Evolutionary conservation across 2,329 filamentous ascomycete species (phyloP), one percentile per base, ranked within the genome.

Genomic region (Cladophialophora psammophila): DNA sequence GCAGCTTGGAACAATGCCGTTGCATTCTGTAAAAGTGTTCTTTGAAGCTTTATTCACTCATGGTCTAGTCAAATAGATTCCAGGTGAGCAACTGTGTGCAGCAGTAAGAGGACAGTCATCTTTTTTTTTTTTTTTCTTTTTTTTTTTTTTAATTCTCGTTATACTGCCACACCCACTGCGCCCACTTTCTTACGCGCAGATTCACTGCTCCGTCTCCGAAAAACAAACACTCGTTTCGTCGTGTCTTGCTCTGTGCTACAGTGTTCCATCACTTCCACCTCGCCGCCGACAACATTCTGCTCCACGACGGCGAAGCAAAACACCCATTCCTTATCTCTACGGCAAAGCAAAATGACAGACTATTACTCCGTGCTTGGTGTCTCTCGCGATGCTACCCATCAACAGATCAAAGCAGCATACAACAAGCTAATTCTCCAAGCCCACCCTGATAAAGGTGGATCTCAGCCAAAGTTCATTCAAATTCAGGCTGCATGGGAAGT

Each of bases 361-460:
- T 45, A 66, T 42, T 68, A 68, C 38, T 13, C 57, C 5, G 57
- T 57, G 13, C 62, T 68, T 4, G 62, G 62, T 20, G 63, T 68
- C 48, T 9, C 60, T 3, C 35, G 56, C 18, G 53, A 45, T 3
- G 64, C 67, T 18, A 55, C 45, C 18, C 5, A n/a, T 12, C 48
- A 54, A 6, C 18, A 63, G 10, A 70, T 70, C 63, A 63, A 64
- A 40, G 18, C 50, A 6, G 26, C 68, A 13, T 70, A 69, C 40
- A 55, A 31, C 8, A 65, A 63, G 36, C 36, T 66, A 12, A 63
- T 54, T 15, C 52, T 70, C 9, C 62, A 53, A 26, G n/a, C 26
- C 38, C 68, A 70, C 36, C 68, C 68, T 9, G 68, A 70, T 52
- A 70, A 70, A 50, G 65, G 65, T 26, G 65, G 65, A n/a, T 20